phyloP scores from a whole-genome alignment of 768 basidiomycete species.

The Boletus vinaceobasis region DNA sequence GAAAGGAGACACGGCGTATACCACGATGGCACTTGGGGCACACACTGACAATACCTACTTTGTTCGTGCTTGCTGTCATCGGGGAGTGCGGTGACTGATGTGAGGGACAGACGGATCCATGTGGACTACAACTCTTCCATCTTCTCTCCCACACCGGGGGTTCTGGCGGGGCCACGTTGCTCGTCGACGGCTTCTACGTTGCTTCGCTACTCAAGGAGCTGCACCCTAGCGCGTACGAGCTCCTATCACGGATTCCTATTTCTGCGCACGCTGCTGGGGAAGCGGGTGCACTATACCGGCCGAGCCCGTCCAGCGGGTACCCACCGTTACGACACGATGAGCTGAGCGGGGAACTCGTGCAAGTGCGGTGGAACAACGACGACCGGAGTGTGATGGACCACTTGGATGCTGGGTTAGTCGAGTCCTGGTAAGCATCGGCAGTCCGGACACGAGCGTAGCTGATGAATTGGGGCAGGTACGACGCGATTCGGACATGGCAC shows the following conservation, averaged over 20 bases:
- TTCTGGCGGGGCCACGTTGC: constrained; percentile 81
- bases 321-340: constrained; percentile 71
- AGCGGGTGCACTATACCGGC: constrained; percentile 48
- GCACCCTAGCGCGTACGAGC: constrained; percentile 65
- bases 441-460: background rate
- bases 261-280: constrained; percentile 92
- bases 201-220: constrained; percentile 74
- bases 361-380: constrained; percentile 93
- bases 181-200: constrained; percentile 94
- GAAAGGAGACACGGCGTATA: constrained; percentile 94
- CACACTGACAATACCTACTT: constrained; percentile 75
- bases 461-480: constrained; percentile 50
- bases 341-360: constrained; percentile 55
- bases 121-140: constrained; percentile 95
- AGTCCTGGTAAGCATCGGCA: constrained; percentile 55
- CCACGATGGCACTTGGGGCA: constrained; percentile 78
- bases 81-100: constrained; percentile 11
- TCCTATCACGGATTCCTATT: constrained; percentile 65
- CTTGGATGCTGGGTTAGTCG: constrained; percentile 57
- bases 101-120: constrained; percentile 73
- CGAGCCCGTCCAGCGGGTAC: constrained; percentile 56
- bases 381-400: constrained; percentile 80
- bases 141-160: constrained; percentile 81
- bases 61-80: constrained; percentile 15
- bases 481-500: constrained; percentile 79